Evolutionary conservation across 83 land plant species (phyloP).

Genomic region (Diphasiastrum complanatum): DNA sequence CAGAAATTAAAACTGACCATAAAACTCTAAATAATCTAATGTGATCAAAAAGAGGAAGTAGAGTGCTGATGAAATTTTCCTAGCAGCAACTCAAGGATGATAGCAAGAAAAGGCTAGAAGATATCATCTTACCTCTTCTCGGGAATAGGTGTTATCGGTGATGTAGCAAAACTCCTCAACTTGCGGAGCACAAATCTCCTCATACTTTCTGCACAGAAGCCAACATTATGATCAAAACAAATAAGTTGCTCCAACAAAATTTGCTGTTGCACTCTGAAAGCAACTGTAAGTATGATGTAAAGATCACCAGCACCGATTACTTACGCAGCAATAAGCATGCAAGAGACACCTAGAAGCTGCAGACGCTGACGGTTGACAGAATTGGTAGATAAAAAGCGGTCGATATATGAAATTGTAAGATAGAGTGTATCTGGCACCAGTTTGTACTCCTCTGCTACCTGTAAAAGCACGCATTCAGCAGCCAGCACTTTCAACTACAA

Average conservation of each 20-base stretch:
- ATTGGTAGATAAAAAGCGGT: too few relatives aligned
- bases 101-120: too few relatives aligned
- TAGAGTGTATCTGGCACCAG: background rate
- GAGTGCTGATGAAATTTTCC: too few relatives aligned
- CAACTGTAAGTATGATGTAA: background rate
- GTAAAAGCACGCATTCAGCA: background rate
- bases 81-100: too few relatives aligned
- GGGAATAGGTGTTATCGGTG: constrained; percentile 52
- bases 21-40: too few relatives aligned
- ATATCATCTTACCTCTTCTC: constrained; percentile 52
- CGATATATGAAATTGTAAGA: background rate
- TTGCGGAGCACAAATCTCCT: constrained; percentile 54
- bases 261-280: background rate
- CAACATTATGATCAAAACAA: background rate
- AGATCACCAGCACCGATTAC: background rate
- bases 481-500: background rate
- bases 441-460: constrained; percentile 2
- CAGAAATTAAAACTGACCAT: too few relatives aligned
- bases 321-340: background rate
- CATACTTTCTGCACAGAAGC: constrained; percentile 42
- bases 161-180: constrained; percentile 54
- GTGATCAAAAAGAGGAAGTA: too few relatives aligned
- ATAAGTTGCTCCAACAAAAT: background rate
- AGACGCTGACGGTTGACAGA: too few relatives aligned
- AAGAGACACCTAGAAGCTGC: background rate